Evolutionary conservation across 2,329 filamentous ascomycete genomes (phyloP).

Genomic region (Monosporascus sp.): DNA sequence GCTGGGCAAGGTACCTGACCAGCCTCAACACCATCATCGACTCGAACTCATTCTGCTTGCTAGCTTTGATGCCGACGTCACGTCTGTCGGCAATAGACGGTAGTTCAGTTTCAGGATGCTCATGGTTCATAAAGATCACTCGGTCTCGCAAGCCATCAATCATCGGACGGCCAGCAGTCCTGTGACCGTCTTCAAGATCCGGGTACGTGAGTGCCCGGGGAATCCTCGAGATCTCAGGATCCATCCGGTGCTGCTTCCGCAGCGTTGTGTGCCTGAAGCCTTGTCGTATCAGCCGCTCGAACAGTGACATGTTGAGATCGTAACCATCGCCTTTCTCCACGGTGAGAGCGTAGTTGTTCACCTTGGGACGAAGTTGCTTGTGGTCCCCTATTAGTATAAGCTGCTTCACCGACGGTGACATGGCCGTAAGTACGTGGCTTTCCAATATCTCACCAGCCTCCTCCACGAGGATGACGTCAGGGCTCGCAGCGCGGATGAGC

Average conservation of each 20-base stretch:
- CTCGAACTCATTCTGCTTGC: slow-evolving; percentile 61
- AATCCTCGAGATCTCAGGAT: slow-evolving; percentile 59
- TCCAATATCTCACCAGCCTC: slow-evolving; percentile 48
- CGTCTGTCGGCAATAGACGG: slow-evolving; percentile 38
- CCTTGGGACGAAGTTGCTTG: slow-evolving; percentile 64
- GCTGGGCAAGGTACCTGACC: slow-evolving; percentile 63
- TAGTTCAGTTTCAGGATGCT: slow-evolving; percentile 43
- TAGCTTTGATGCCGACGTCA: slow-evolving; percentile 43
- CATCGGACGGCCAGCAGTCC: slow-evolving; percentile 27
- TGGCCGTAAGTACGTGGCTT: slow-evolving; percentile 52
- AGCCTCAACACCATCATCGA: slow-evolving; percentile 59
- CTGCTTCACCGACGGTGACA: slow-evolving; percentile 52
- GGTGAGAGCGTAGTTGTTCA: slow-evolving; percentile 49
- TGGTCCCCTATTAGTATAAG: slow-evolving; percentile 69
- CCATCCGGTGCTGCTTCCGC: slow-evolving; percentile 60
- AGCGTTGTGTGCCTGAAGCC: slow-evolving; percentile 50
- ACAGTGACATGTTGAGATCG: slow-evolving; percentile 62
- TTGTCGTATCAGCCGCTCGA: slow-evolving; percentile 59
- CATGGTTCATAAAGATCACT: slow-evolving; percentile 64
- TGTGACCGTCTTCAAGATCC: slow-evolving; percentile 52
- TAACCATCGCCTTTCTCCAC: slow-evolving; percentile 61
- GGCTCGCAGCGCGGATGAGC: slow-evolving; percentile 44
- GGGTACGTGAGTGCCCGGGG: slow-evolving; percentile 57
- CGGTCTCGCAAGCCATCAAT: slow-evolving; percentile 53
- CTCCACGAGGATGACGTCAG: slow-evolving; percentile 59